A percentile compares a stretch with the other conserved stretches of the same genome.
phyloP scores from a whole-genome alignment of 352 stramenopile genomes.

The Globisporangium splendens region DNA sequence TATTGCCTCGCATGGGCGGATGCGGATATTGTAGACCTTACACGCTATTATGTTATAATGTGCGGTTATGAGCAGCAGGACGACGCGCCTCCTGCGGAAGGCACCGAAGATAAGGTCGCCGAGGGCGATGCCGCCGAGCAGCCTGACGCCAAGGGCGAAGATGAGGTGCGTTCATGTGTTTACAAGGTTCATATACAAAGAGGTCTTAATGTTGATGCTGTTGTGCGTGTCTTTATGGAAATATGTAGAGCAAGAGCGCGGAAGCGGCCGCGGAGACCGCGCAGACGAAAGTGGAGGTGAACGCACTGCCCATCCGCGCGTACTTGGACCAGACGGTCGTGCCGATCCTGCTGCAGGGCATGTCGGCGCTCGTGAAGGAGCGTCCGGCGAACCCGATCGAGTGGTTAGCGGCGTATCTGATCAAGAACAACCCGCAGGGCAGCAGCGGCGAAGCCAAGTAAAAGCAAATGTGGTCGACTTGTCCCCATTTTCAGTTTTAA shows the following conservation, averaged over 20 bases:
- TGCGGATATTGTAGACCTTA: background rate
- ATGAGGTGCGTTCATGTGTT: conserved; percentile 22
- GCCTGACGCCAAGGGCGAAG: conserved; percentile 16
- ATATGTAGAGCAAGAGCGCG: conserved; percentile 46
- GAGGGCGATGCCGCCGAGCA: conserved; percentile 11
- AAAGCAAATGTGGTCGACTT: background rate
- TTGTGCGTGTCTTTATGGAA: background rate
- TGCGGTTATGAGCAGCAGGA: no score
- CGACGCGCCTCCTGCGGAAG: background rate
- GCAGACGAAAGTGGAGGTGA: conserved; percentile 89
- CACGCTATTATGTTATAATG: no score
- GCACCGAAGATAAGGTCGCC: conserved; percentile 18
- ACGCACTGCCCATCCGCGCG: conserved; percentile 93
- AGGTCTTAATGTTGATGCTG: background rate
- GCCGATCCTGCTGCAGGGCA: conserved; percentile 97
- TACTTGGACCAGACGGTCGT: conserved; percentile 99
- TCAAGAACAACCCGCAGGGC: conserved; percentile 95
- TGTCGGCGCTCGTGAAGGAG: conserved; percentile 97
- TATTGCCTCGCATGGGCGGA: background rate
- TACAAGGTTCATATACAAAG: no score
- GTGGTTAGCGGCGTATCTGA: conserved; percentile 95
- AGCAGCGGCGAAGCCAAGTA: conserved; percentile 61
- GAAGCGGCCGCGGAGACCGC: conserved; percentile 70
- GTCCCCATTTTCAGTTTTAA: no score
- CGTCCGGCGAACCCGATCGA: conserved; percentile 96